Base-by-base conservation (phyloP, 805 yeast species). In the Saccharomyces cerevisiae region DNA sequence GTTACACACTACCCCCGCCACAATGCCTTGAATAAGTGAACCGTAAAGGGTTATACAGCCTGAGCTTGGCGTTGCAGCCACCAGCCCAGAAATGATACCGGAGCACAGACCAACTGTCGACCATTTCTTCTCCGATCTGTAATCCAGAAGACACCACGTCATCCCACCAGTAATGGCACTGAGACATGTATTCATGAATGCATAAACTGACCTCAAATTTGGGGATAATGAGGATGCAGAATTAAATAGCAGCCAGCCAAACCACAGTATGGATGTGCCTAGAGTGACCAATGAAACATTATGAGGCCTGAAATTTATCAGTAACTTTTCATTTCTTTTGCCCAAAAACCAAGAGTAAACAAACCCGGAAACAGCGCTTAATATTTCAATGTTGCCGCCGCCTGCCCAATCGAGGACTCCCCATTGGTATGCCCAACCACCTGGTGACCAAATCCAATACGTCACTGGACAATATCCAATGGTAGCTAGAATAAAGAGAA, bases 21-120 rank as follows among this genome's bases (percentile, higher is more conserved):
- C 80, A 43, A 87, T 73, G 2, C 97, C 97, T 54, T 89, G 79
- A 22, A 89, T 74, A 3, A 89, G 85, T 3, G 96, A 85, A 3
- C 92, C 96, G 87, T 96, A 91, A 53, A 88, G 74, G 0, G 97
- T 90, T 57, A 91, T 87, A 65, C 81, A 76, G 22, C 97, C 97
- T 10, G 95, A 85, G n/a, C 92, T 80, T 22, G 97, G 97, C 0
- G 97, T 91, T 2, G 97, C 96, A 3, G 97, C 97, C n/a, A 91
- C 97, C 28, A 91, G 79, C 1, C 97, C 97, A 1, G 95, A 88
- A 66, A 91, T 89, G 59, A 89, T 80, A 53, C 97, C 97, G 1
- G 96, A 89, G 71, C 97, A 90, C 47, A 88, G 76, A 6, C 95
- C 97, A 51, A 91, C 96, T 67, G 91, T 85, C 21, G 95, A 83